Base-by-base conservation (phyloP, 495 filamentous ascomycete genomes). In the Letharia columbiana region DNA sequence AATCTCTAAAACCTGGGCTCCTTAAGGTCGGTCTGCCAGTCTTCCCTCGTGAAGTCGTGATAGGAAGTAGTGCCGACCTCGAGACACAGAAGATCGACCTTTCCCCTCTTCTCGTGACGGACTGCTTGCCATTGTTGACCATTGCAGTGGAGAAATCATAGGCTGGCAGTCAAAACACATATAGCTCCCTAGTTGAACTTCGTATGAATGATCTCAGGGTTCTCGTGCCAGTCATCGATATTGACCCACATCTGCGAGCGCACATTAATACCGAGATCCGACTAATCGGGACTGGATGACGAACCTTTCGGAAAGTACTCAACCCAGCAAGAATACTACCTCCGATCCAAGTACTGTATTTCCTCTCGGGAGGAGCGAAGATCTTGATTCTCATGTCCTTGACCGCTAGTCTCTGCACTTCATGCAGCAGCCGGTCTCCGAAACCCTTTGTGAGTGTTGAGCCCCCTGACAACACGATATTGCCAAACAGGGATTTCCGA, bases 381-480 rank as follows among this genome's bases (percentile, higher is more conserved):
- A 99, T 99, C 78, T 96, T 94, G 75, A 99, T 97, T 71, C 91
- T 87, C 95, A 96, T 99, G 72, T 99, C 94, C 79, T 96, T 96
- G 62, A 96, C 91, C 15, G 94, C 93, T 33, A 98, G 79, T 68
- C 88, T 82, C 77, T 96, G 93, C 68, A 99, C 89, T 76, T 99
- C 94, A 67, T 87, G 86, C 73, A 98, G 81, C 69, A 99, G 77
- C 23, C 94, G 84, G 74, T 98, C 92, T n/a, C 93, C 93, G 76
- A 99, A 99, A 56, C 92, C 93, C 78, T 87, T 90, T 67, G 86
- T 90, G 67, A 99, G 80, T 6, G 94, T 99, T 63, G 91, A 91
- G 31, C 94, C 94, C 56, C 94, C 94, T 3, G 93, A 97, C 37
- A 99, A 84, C 65, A 99, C 92, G 69, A 99, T 98, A 75, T 96